Base-by-base conservation (phyloP, 495 filamentous ascomycete species). In the Trypethelium eluteriae region DNA sequence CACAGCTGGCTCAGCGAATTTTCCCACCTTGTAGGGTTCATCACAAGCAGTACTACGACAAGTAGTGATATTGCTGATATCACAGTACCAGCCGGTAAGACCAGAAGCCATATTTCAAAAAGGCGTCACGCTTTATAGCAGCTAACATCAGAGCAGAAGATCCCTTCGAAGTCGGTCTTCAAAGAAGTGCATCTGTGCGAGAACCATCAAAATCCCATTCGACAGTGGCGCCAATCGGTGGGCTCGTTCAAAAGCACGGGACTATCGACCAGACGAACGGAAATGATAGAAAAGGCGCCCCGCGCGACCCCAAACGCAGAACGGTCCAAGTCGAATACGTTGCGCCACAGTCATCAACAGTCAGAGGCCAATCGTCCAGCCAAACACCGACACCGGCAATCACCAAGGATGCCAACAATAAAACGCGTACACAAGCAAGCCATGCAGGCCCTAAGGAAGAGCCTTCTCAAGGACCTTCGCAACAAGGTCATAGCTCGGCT, bases 291-390 rank as follows among this genome's bases (percentile, higher is more conserved):
- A 81, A 81, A 10, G 89, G 91, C 76, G 78, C 83, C 2, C 74
- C 80, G 2, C 85, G 89, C 32, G 94, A 97, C 72, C 88, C 89
- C 70, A 98, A 98, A 77, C 86, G 94, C 46, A 84, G 92, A 64
- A 99, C 94, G 0, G 92, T 99, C 0, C 94, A 99, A 77, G 91
- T 98, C 12, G 94, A 99, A 78, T 99, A 99, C 79, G 95, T 99
- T 62, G 89, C 91, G 49, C 95, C 94, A 46, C 86, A 87, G 39
- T 94, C 90, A 18, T 86, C 91, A 69, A 97, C 94, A 3, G 75
- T 79, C 2, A 77, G 89, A 71, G 88, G 87, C 62, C 88, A 90
- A 68, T 66, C 76, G 10, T 65, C 63, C 39, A 16, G 56, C 39
- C 50, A 38, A 46, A 74, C 75, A 64, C 75, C 74, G 62, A 68